Base-by-base conservation (phyloP, 768 basidiomycete genomes). In the Termitomyces titanicus region DNA sequence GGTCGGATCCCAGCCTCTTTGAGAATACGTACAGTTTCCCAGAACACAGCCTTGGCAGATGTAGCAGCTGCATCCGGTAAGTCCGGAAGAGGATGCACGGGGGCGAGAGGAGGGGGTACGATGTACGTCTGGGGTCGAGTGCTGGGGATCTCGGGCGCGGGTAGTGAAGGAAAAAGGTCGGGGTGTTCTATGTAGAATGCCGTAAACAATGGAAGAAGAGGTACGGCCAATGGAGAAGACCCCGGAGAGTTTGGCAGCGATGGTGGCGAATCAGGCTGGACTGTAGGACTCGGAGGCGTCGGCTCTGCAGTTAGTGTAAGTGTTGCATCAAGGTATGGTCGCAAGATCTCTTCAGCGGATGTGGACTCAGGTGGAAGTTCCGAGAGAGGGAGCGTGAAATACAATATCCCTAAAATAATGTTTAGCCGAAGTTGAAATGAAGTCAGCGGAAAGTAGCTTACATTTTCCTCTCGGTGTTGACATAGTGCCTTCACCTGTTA, bases 381-480 rank as follows among this genome's bases (percentile, higher is more conserved):
- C n/a, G 58, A 40, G 29, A 84, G 64, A 12, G 85, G 82, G 58
- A 86, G 75, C 0, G 74, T 69, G 39, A 88, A 68, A 64, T 86
- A 83, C 8, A 86, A 34, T n/a, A 87, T 74, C 75, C 77, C 88
- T 90, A 61, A 10, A 50, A 20, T 60, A 20, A 60, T 50, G 50
- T 60, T 50, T 56, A 48, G 40, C 9, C 52, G 27, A 24, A 34
- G 35, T 35, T 17, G 40, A 39, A 22, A 15, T 37, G n/a, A 29
- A 43, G 51, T 50, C 18, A 29, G 29, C 24, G 18, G 49, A 43
- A 53, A 34, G 51, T 25, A 59, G 73, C 85, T 62, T 63, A 88
- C 90, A 89, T 77, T 85, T 86, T 2, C 83, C 88, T 47, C 75
- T 72, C 0, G 93, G 93, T 20, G 88, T 78, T 5, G 88, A 85